Base-by-base conservation (phyloP, 2,329 filamentous ascomycete species). In the Talaromyces sp. region DNA sequence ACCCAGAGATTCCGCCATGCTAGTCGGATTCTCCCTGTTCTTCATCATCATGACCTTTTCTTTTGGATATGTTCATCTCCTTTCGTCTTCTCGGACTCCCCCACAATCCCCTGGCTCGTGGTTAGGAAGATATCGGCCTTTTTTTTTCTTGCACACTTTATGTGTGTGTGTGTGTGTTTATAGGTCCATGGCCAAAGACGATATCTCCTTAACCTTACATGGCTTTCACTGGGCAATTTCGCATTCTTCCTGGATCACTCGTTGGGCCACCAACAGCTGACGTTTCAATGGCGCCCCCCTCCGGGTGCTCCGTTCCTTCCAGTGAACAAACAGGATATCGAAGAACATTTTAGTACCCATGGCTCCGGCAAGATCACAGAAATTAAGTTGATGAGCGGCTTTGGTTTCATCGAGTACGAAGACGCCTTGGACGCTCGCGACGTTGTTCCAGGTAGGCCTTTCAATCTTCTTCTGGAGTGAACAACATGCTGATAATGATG, bases 351-450 rank as follows among this genome's bases (percentile, higher is more conserved):
- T 81, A 89, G 89, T 76, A 91, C 88, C 73, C 92, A 97, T 87
- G 95, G 93, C 75, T 93, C 92, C 69, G 95, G 95, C 77, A 92
- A 96, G 77, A 98, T 99, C 75, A 95, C 90, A 68, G 95, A 99
- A 82, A 93, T 99, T 81, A 99, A 99, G 83, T 87, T 99, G 66
- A 99, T 99, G 95, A 98, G 96, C 76, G 95, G 95, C 73, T 99
- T 99, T 75, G 95, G 95, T 76, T 99, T 99, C 82, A 96, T 99
- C 75, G 95, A 99, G 79, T 99, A 98, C 80, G 96, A 97, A 79
- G 95, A 98, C 81, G 87, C 92, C 62, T 91, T 97, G 89, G 95
- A 99, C 81, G 95, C 95, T 68, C 90, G 93, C 74, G 95, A 99
- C 80, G 93, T 99, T 66, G 95, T 99, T 72, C 95, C 95, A 78